phyloP scores from a whole-genome alignment of 257 asterid genomes.

The Paulownia fortunei region DNA sequence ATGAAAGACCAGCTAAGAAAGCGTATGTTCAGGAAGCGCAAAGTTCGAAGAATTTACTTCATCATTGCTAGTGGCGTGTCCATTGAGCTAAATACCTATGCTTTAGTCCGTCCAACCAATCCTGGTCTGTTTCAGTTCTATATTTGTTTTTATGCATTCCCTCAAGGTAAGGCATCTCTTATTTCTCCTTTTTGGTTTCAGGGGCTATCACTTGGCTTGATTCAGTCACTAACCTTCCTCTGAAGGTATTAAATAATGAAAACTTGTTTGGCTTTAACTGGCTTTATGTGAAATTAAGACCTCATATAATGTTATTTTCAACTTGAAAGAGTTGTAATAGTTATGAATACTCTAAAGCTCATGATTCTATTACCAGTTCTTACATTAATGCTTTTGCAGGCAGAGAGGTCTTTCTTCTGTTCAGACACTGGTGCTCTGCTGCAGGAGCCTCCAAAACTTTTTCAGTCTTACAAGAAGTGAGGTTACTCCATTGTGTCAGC shows the following conservation, averaged over 20 bases:
- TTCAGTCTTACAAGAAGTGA: constrained; percentile 82
- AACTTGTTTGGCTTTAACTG: constrained; percentile 16
- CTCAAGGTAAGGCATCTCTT: constrained; percentile 23
- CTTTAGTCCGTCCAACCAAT: constrained; percentile 92
- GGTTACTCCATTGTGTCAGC: constrained; percentile 27
- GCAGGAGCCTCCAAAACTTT: constrained; percentile 69
- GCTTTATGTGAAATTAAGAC: constrained; percentile 22
- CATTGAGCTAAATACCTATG: constrained; percentile 82
- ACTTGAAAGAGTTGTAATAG: constrained; percentile 16
- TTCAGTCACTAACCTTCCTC: constrained; percentile 83
- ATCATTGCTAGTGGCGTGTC: constrained; percentile 68
- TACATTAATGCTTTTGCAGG: constrained; percentile 50
- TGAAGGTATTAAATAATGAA: constrained; percentile 55
- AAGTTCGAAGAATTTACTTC: constrained; percentile 81
- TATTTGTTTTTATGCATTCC: constrained; percentile 17
- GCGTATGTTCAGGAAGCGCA: constrained; percentile 93
- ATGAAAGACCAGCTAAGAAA: constrained; percentile 87
- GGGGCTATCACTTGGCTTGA: constrained; percentile 95
- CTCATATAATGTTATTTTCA: constrained; percentile 17
- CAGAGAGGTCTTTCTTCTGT: constrained; percentile 84
- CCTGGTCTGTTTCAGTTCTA: constrained; percentile 60
- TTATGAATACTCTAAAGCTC: constrained; percentile 20
- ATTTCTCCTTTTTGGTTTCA: constrained; percentile 45
- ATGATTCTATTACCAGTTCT: constrained; percentile 21
- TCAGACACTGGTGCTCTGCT: constrained; percentile 92